Base-by-base conservation (phyloP, 164 flowering plant species). In the Magnolia sinica region DNA sequence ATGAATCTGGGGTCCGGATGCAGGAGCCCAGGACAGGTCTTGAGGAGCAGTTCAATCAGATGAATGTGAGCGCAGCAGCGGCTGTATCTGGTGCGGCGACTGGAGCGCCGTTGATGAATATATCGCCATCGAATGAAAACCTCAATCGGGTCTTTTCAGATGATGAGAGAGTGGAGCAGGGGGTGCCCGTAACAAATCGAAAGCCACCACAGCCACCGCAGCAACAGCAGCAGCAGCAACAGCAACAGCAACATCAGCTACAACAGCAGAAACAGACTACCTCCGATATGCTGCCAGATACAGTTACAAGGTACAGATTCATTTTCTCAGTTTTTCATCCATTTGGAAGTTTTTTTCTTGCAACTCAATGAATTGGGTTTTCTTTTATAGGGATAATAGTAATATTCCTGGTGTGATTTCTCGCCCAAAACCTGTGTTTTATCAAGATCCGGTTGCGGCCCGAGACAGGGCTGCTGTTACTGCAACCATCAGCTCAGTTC, bases 111-210 rank as follows among this genome's bases (percentile, higher is more conserved):
- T 86, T 90, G 31, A 55, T 18, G 72, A 61, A 7, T 77, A 0
- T 80, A 86, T 20, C 86, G 80, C 50, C 68, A 77, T 72, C 85
- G 83, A 85, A 83, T 14, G 96, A 90, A 50, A 85, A 79, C 66
- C 50, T 72, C 19, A 86, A 80, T 75, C 82, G 91, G 88, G 86
- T 83, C 72, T 76, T 80, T 45, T 90, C 90, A 1, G 95, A 95
- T 74, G 96, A 92, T 69, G 94, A 92, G 83, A 88, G 91, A 88
- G 91, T 94, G 8, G 97, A 91, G 31, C 95, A 88, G 7, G 91
- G 92, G 9, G 82, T 71, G 58, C 84, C 88, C 0, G 80, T 81
- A 52, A 91, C 88, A 65, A 80, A 80, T 29, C 65, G 87, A 50
- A 87, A 81, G 8, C 85, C 78, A 58, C 76, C 76, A 1, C 72